These are phyloP conservation scores for Mucor sp. DNA, from an alignment of 371 early-diverging fungal species.

Conservation along the genomic window DNA sequence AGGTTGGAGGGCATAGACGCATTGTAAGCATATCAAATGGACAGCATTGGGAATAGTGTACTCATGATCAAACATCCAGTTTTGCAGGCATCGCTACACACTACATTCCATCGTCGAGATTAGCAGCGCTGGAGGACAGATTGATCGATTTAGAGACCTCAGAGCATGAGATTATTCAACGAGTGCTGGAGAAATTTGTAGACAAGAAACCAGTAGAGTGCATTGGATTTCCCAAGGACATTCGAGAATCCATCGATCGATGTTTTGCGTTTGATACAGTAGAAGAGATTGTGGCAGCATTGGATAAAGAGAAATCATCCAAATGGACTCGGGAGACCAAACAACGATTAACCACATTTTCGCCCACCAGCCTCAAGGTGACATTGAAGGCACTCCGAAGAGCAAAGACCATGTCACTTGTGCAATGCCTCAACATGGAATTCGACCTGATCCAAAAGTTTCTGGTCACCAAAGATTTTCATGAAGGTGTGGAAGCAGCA, in stretches of 20 bases:
- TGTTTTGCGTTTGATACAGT: slow-evolving; percentile 84
- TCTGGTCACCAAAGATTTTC: slow-evolving; percentile 55
- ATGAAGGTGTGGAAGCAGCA: slow-evolving; percentile 51
- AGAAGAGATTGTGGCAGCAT: slow-evolving; percentile 80
- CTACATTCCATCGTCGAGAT: slow-evolving; percentile 86
- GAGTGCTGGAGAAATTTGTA: slow-evolving; percentile 91
- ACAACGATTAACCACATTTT: slow-evolving; percentile 62
- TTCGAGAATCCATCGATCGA: slow-evolving; percentile 76
- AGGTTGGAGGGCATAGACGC: slow-evolving; percentile 86
- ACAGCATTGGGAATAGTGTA: too few relatives aligned
- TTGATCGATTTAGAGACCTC: slow-evolving; percentile 81
- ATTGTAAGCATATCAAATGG: slow-evolving; percentile 57
- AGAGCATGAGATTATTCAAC: slow-evolving; percentile 85
- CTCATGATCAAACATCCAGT: slow-evolving; percentile 30
- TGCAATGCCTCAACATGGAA: slow-evolving; percentile 85
- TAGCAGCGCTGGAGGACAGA: slow-evolving; percentile 80
- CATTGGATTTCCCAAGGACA: slow-evolving; percentile 57
- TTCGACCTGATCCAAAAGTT: slow-evolving; percentile 79
- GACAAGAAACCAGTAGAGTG: slow-evolving; percentile 38
- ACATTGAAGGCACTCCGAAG: slow-evolving; percentile 77
- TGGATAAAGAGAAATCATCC: slow-evolving; percentile 63
- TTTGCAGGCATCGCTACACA: slow-evolving; percentile 96
- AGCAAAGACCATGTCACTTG: slow-evolving; percentile 68
- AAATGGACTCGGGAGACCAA: slow-evolving; percentile 80
- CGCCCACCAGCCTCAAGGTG: slow-evolving; percentile 89